phyloP scores from a whole-genome alignment of 2,329 filamentous ascomycete genomes.

The Monosporascus sp. region DNA sequence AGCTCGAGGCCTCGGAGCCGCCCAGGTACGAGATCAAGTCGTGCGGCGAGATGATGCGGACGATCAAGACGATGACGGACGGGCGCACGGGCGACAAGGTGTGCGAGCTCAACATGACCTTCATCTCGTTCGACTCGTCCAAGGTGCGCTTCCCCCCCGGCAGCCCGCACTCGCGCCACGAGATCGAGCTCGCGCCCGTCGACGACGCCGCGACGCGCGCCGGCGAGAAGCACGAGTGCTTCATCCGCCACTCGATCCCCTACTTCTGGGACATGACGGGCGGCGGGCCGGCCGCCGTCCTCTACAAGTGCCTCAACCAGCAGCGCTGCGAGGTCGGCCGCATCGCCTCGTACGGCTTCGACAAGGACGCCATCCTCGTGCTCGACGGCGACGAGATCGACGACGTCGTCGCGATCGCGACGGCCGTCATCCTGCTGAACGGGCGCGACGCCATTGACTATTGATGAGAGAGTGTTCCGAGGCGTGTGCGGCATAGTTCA shows the following conservation, averaged over 20 bases:
- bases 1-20: constrained; percentile 10
- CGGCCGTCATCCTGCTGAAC: constrained; percentile 27
- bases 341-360: constrained; percentile 26
- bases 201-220: constrained; percentile 14
- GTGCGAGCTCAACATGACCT: constrained; percentile 31
- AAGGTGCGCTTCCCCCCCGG: constrained; percentile 24
- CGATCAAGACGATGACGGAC: constrained; percentile 27
- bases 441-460: constrained; percentile 29
- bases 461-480: constrained; percentile 3
- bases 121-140: constrained; percentile 26
- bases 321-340: constrained; percentile 25
- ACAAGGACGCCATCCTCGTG: constrained; percentile 26
- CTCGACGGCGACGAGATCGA: constrained; percentile 25
- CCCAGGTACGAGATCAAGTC: constrained; percentile 22
- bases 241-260: constrained; percentile 27
- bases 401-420: constrained; percentile 25
- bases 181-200: constrained; percentile 26
- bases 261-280: constrained; percentile 31
- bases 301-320: constrained; percentile 32
- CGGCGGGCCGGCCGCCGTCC: constrained; percentile 19
- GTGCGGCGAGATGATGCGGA: constrained; percentile 32
- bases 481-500: not conserved
- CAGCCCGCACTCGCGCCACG: constrained; percentile 24
- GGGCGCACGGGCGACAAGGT: constrained; percentile 16
- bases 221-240: constrained; percentile 26